Evolutionary conservation across 257 asterid species (phyloP), one percentile per base, ranked within the genome.

Genomic region (Nicotiana undulata): DNA sequence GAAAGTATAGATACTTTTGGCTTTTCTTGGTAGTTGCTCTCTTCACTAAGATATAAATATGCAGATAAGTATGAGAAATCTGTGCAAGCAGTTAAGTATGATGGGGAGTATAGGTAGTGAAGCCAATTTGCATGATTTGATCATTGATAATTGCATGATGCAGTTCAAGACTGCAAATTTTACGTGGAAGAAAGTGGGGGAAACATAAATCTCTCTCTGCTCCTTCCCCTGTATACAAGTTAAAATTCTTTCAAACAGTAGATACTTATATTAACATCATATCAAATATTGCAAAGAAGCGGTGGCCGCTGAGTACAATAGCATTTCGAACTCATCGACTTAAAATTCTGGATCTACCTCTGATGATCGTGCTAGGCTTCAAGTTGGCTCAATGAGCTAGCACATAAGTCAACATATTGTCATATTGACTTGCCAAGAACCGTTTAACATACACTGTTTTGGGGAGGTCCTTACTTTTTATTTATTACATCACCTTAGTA

Each of bases 41-140:
- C 79, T 70, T 74, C 83, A 75, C 85, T 81, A 68, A 82, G 86
- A 81, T 51, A 49, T 70, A 76, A 61, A 63, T 32, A 61, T 63
- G 49, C 28, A 59, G 66, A 78, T 22, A 37, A 63, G 63, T 63
- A 70, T 76, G 82, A 79, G 15, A 15, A 37, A 55, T 34, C 29
- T 26, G 83, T 81, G 75, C 67, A 28, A 15, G 79, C 81, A 63
- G 28, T 65, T 58, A 68, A 22, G 82, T 59, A 63, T 85, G 85
- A 74, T 80, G 61, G 46, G 67, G 82, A 74, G 65, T 76, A 46
- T 84, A 64, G 92, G 92, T 91, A 60, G 70, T 29, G 70, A 80
- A 74, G 61, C 52, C 86, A 87, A 75, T 78, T 76, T 80, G 90
- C 90, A 70, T 88, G 92, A 67, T n/a, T 18, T 53, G 55, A 49